Conservation (phyloP, 495 filamentous ascomycete genomes). For the Staphylotrichum longicolle region DNA sequence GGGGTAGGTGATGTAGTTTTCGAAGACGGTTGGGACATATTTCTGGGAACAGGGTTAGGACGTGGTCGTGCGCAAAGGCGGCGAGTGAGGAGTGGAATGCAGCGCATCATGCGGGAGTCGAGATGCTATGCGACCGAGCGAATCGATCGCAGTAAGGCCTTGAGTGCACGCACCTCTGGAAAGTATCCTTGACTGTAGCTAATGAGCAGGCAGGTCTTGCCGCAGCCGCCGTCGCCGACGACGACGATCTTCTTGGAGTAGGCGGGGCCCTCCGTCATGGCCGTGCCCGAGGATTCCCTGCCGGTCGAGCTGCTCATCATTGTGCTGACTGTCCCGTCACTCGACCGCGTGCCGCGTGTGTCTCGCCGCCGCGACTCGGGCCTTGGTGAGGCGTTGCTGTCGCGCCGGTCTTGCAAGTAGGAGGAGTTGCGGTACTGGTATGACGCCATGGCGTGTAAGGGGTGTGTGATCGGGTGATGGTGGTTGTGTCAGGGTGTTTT, state of each 20-base stretch:
- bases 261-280: conserved; percentile 81
- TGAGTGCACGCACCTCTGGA: conserved; percentile 70
- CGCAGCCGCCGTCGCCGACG: conserved; percentile 95
- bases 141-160: neutral
- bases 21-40: conserved; percentile 99
- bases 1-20: conserved; percentile 98
- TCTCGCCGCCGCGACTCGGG: conserved; percentile 38
- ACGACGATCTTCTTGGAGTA: conserved; percentile 99
- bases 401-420: conserved; percentile 42
- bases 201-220: conserved; percentile 97
- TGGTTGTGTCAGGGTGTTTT: conserved; percentile 20
- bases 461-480: neutral
- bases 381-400: conserved; percentile 40
- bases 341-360: conserved; percentile 47
- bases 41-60: conserved; percentile 57
- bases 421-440: conserved; percentile 48
- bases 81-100: neutral
- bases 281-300: conserved; percentile 72
- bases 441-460: conserved; percentile 39
- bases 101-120: too few relatives aligned
- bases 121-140: too few relatives aligned
- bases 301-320: conserved; percentile 61
- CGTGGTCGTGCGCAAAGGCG: neutral
- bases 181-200: conserved; percentile 98
- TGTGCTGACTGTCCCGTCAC: conserved; percentile 81